A percentile compares a stretch with the other conserved stretches of the same genome.
Evolutionary conservation across 495 filamentous ascomycete genomes (phyloP).

Genomic region (Penicillium parvum): DNA sequence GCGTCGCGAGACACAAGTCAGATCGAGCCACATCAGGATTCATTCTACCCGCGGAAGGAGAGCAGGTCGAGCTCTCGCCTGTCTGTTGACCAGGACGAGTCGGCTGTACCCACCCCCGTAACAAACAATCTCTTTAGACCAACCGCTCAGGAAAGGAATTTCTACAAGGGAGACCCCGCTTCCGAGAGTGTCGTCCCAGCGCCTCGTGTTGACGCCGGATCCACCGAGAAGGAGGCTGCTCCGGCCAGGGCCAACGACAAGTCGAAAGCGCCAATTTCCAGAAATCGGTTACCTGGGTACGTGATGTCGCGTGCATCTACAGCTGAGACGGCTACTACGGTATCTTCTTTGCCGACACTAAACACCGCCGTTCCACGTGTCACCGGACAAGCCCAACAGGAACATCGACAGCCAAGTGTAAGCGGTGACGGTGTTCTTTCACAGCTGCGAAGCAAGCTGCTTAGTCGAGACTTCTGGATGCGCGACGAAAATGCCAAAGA

Average conservation of each 20-base stretch:
- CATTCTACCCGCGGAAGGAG: slow-evolving; percentile 14
- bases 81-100: slow-evolving; percentile 37
- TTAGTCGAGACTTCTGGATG: slow-evolving; percentile 99
- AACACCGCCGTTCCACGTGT: slow-evolving; percentile 27
- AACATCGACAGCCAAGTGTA: slow-evolving; percentile 16
- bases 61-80: slow-evolving; percentile 32
- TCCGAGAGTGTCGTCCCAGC: slow-evolving; percentile 39
- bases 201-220: slow-evolving; percentile 25
- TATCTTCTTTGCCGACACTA: slow-evolving; percentile 30
- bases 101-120: slow-evolving; percentile 31
- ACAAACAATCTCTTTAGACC: slow-evolving; percentile 29
- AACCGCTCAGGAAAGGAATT: slow-evolving; percentile 31
- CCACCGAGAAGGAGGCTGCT: slow-evolving; percentile 21
- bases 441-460: slow-evolving; percentile 71
- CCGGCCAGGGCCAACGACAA: slow-evolving; percentile 22
- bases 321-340: slow-evolving; percentile 26
- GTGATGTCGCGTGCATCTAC: slow-evolving; percentile 33
- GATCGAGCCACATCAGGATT: slow-evolving; percentile 23
- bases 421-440: slow-evolving; percentile 29
- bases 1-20: slow-evolving; percentile 22
- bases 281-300: slow-evolving; percentile 33
- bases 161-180: slow-evolving; percentile 36
- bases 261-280: slow-evolving; percentile 12
- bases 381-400: slow-evolving; percentile 14
- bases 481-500: slow-evolving; percentile 97